These are phyloP conservation scores for Leucosporidium yakuticum DNA, from an alignment of 768 basidiomycete species.

Conservation along the genomic window DNA sequence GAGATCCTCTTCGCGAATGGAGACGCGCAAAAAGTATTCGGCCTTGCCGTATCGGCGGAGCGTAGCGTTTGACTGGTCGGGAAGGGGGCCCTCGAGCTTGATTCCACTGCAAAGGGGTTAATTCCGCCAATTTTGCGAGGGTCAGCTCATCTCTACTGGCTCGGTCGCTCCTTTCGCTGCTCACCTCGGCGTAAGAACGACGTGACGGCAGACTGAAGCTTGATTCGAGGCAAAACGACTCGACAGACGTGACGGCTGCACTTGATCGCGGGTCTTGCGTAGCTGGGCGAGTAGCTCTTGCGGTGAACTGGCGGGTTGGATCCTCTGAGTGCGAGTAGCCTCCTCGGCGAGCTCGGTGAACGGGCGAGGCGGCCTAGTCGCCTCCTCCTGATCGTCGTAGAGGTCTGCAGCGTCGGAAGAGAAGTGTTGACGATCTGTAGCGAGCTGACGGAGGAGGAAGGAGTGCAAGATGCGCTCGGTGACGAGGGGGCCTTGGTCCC, in stretches of 20 bases:
- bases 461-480: conserved; percentile 8
- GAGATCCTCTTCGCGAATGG: conserved; percentile 76
- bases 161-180: too few species aligned
- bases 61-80: conserved; percentile 71
- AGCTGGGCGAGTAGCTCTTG: neutral
- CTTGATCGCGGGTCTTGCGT: neutral
- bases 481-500: neutral
- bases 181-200: conserved; percentile 69
- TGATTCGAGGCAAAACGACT: conserved; percentile 36
- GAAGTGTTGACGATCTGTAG: conserved; percentile 31
- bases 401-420: neutral
- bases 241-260: neutral
- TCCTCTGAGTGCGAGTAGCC: neutral
- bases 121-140: too few species aligned
- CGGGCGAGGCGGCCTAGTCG: conserved; percentile 24
- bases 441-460: neutral
- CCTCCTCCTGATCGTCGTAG: conserved; percentile 35
- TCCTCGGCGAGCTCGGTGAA: neutral
- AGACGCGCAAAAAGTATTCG: conserved; percentile 71
- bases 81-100: conserved; percentile 20
- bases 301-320: too few species aligned
- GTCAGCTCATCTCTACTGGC: too few species aligned
- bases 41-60: conserved; percentile 58
- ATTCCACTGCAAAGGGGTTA: too few species aligned
- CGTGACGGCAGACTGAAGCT: conserved; percentile 66